phyloP scores from a whole-genome alignment of 2,329 filamentous ascomycete genomes.

The Sporothrix phasma region DNA sequence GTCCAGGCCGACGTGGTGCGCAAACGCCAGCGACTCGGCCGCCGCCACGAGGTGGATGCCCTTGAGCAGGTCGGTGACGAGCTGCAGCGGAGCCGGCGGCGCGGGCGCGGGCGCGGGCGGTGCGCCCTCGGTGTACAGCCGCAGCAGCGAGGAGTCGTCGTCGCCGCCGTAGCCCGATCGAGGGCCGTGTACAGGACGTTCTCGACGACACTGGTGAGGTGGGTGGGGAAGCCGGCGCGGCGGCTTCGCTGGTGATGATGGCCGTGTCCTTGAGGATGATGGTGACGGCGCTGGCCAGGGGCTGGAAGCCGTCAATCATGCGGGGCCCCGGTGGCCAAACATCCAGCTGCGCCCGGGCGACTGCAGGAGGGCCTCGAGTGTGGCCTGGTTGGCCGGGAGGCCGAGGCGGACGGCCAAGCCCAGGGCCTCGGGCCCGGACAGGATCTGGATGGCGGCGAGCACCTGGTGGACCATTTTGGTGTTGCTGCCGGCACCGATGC shows the following conservation, averaged over 20 bases:
- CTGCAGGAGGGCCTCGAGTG: constrained; percentile 30
- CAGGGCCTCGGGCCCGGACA: constrained; percentile 49
- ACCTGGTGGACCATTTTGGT: constrained; percentile 58
- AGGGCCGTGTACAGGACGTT: constrained; percentile 54
- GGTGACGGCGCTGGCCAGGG: constrained; percentile 47
- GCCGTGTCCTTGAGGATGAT: constrained; percentile 53
- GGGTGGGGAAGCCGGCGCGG: constrained; percentile 46
- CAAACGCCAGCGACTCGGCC: constrained; percentile 35
- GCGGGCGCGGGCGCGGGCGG: background rate
- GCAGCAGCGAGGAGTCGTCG: constrained; percentile 35
- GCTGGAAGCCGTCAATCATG: constrained; percentile 43
- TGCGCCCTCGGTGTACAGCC: constrained; percentile 34
- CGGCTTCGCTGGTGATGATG: constrained; percentile 60
- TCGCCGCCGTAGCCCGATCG: constrained; percentile 43
- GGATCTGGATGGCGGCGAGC: constrained; percentile 52
- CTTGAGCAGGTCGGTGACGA: constrained; percentile 32
- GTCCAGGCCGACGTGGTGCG: constrained; percentile 32
- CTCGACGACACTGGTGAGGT: constrained; percentile 53
- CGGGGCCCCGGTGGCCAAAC: constrained; percentile 50
- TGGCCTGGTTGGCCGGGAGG: constrained; percentile 35
- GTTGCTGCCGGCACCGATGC: constrained; percentile 49
- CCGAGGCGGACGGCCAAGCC: constrained; percentile 49
- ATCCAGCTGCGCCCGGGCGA: constrained; percentile 50
- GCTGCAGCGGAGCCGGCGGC: background rate
- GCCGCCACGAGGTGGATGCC: constrained; percentile 36